Evolutionary conservation across 768 basidiomycete species (phyloP).

Genomic region (Boletus patriciae): DNA sequence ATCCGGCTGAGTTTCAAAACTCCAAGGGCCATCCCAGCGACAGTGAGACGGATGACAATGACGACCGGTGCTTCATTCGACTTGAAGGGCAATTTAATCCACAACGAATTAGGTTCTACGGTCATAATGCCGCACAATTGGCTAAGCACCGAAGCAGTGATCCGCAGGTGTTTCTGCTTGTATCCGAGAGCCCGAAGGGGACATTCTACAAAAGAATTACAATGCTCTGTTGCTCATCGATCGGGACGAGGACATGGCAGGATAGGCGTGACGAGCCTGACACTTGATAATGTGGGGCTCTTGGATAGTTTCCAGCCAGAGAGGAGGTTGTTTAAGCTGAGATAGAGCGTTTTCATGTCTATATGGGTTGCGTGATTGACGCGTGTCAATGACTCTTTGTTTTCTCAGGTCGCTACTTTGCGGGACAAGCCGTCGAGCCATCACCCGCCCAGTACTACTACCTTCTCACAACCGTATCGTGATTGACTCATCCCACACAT

Average conservation of each 20-base stretch:
- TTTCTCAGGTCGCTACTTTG: too few species aligned
- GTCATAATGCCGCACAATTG: neutral
- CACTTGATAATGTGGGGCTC: neutral
- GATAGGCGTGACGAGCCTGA: conserved; percentile 2
- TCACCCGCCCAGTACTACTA: too few species aligned
- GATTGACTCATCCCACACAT: too few species aligned
- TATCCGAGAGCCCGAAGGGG: neutral
- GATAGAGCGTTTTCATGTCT: neutral
- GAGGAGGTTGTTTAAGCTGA: conserved; percentile 2
- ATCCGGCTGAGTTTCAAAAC: too few species aligned
- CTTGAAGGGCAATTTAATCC: neutral
- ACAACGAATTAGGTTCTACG: neutral
- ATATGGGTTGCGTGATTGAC: too few species aligned
- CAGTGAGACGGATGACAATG: conserved; percentile 2
- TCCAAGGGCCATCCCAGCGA: neutral
- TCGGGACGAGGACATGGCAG: conserved; percentile 1
- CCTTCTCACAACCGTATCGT: too few species aligned
- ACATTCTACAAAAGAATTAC: neutral
- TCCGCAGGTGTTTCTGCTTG: neutral
- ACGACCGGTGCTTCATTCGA: neutral
- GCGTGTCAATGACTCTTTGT: too few species aligned
- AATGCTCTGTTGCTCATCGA: conserved; percentile 4
- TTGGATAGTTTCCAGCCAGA: neutral
- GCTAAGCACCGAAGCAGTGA: neutral
- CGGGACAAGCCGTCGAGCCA: too few species aligned